These are phyloP conservation scores for Chamaenerion angustifolium DNA, from an alignment of 345 rosid genomes.

Conservation along the genomic window DNA sequence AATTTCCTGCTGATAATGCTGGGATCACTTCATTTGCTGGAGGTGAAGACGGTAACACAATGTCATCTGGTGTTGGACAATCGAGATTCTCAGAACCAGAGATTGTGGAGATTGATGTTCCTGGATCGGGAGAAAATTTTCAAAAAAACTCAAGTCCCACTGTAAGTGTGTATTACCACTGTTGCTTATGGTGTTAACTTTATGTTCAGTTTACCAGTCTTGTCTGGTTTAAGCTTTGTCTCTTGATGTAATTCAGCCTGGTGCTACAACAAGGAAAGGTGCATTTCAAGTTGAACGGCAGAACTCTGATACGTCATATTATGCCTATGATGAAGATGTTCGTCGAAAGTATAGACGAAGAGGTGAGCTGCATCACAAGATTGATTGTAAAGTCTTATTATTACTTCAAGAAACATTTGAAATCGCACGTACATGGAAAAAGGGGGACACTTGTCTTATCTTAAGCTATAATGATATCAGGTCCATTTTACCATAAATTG, in stretches of 20 bases:
- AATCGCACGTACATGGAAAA: no score
- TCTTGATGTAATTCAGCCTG: constrained; percentile 28
- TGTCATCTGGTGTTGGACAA: constrained; percentile 14
- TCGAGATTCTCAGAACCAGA: constrained; percentile 46
- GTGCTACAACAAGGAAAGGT: constrained; percentile 77
- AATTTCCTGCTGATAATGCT: constrained; percentile 44
- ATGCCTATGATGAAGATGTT: constrained; percentile 94
- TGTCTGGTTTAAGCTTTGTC: background rate
- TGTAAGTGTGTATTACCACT: constrained; percentile 5
- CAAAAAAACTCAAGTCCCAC: constrained; percentile 53
- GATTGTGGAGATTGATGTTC: constrained; percentile 78
- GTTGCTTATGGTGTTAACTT: constrained; percentile 16
- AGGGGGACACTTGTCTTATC: no score
- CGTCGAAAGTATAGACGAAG: constrained; percentile 75
- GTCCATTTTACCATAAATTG: constrained; percentile 78
- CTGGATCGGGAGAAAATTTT: constrained; percentile 58
- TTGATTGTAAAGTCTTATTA: no score
- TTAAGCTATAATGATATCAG: constrained; percentile 20
- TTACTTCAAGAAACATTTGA: no score
- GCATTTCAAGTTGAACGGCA: constrained; percentile 59
- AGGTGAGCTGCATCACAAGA: constrained; percentile 28
- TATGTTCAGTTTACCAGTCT: background rate
- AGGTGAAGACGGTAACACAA: background rate
- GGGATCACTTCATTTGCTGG: background rate
- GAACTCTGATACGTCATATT: constrained; percentile 68